phyloP scores from a whole-genome alignment of 2,329 filamentous ascomycete genomes.

The Tolypocladium ovalisporum region DNA sequence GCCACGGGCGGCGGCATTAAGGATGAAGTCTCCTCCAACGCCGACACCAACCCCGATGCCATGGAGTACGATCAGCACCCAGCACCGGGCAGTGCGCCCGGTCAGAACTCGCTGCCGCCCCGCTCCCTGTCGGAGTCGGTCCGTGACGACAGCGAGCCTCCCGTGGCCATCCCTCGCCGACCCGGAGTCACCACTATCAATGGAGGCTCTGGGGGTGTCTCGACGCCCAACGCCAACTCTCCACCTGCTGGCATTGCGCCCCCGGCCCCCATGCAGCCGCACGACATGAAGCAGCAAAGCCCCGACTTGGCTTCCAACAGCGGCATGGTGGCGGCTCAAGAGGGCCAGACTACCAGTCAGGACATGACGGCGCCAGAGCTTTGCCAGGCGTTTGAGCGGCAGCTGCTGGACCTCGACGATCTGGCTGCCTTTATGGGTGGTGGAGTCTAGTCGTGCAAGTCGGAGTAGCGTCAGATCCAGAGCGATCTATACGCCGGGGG shows the following conservation, averaged over 20 bases:
- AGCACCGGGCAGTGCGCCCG: constrained; percentile 9
- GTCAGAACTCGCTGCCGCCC: constrained; percentile 18
- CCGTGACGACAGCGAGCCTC: constrained; percentile 42
- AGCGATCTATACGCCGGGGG: background rate
- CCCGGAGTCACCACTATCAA: constrained; percentile 49
- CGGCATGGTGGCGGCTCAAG: constrained; percentile 17
- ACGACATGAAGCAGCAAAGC: constrained; percentile 25
- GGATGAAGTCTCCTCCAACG: constrained; percentile 44
- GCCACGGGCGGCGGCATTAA: constrained; percentile 25
- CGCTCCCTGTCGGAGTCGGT: constrained; percentile 28
- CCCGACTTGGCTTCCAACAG: constrained; percentile 18
- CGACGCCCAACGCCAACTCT: constrained; percentile 34
- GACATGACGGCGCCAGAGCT: constrained; percentile 51
- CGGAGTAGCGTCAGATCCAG: background rate
- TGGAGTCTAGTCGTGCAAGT: constrained; percentile 32
- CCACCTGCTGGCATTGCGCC: constrained; percentile 22
- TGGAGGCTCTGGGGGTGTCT: constrained; percentile 38
- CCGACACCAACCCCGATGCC: constrained; percentile 41
- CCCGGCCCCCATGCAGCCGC: constrained; percentile 11
- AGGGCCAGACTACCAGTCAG: constrained; percentile 24
- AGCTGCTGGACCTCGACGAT: constrained; percentile 49
- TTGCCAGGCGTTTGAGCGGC: constrained; percentile 47
- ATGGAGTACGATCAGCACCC: constrained; percentile 46
- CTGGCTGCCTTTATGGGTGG: constrained; percentile 53
- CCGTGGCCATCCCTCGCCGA: constrained; percentile 34